These are phyloP conservation scores for Rhizopogon roseolus DNA, from an alignment of 768 basidiomycete genomes.

Conservation along the genomic window DNA sequence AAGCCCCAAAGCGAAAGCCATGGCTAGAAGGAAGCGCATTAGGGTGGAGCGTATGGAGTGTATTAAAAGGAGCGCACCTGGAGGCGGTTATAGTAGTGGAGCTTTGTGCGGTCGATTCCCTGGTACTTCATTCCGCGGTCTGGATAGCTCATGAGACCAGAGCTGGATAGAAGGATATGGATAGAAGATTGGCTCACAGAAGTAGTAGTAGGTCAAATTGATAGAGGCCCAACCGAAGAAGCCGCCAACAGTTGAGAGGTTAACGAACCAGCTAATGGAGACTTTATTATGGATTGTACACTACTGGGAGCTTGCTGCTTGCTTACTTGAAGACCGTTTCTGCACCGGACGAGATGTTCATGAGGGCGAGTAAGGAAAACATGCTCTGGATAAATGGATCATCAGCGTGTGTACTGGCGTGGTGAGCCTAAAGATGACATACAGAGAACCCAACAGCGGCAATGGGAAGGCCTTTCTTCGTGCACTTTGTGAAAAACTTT, in stretches of 20 bases:
- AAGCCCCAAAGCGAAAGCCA: conserved; percentile 66
- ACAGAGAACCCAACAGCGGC: conserved; percentile 27
- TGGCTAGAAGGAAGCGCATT: conserved; percentile 29
- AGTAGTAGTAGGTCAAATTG: conserved; percentile 69
- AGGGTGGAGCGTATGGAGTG: neutral
- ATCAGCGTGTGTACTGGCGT: neutral
- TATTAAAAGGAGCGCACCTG: conserved; percentile 26
- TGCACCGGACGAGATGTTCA: conserved; percentile 56
- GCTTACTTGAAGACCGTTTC: conserved; percentile 31
- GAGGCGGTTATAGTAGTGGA: conserved; percentile 55
- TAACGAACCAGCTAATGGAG: conserved; percentile 57
- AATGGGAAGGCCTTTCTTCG: conserved; percentile 47
- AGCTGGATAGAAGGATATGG: neutral
- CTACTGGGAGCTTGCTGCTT: neutral
- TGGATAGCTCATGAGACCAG: conserved; percentile 15
- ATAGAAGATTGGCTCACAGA: conserved; percentile 38
- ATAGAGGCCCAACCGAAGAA: conserved; percentile 67
- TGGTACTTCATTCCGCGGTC: conserved; percentile 68
- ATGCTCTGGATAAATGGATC: conserved; percentile 18
- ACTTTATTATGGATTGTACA: conserved; percentile 1
- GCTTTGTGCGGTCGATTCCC: conserved; percentile 55
- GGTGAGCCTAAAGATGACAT: conserved; percentile 1
- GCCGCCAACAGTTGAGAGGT: conserved; percentile 60
- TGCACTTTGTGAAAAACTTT: conserved; percentile 43
- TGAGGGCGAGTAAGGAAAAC: conserved; percentile 54